Evolutionary conservation across 345 rosid genomes (phyloP), one percentile per base, ranked within the genome.

Genomic region (Hypericum perforatum): DNA sequence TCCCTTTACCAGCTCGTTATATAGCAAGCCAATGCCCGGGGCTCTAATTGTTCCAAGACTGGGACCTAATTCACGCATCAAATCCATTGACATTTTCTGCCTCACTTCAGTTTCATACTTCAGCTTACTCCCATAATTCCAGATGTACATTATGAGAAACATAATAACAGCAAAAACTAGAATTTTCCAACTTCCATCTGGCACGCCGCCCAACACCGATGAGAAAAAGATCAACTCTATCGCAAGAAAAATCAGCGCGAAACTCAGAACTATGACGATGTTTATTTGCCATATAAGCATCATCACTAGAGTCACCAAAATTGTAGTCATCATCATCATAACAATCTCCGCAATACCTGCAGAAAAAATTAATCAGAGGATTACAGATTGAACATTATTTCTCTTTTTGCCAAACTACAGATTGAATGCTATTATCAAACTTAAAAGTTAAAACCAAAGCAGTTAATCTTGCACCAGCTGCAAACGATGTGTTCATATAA

Each of bases 231-330:
- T 49, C 62, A 51, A 38, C 39, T 63, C 62, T 6, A 63, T 59
- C 56, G 97, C 97, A 5, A 88, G 77, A 84, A 92, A 84, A 52
- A 89, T 53, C 59, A 77, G 55, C 55, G 56, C 62, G 66, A 88
- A 92, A 63, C 78, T 80, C 56, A 82, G 67, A 54, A 82, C 97
- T 16, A 88, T 52, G 48, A 80, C 49, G 67, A 92, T 92, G 72
- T 92, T 88, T 64, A 85, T 92, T 78, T 83, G 94, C 98, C 98
- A 92, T 70, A 92, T 84, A 57, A 92, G 97, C 74, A 92, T 95
- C 98, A 92, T 92, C 59, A 92, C 94, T 50, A 92, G 63, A 36
- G 97, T 92, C 60, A 89, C 95, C 54, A 92, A 76, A 49, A 83
- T 50, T 57, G 97, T 88, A 42, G 97, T 92, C 86, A 85, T 92